These are phyloP conservation scores for Arachnopeziza araneosa DNA, from an alignment of 2,329 filamentous ascomycete species.

Conservation along the genomic window DNA sequence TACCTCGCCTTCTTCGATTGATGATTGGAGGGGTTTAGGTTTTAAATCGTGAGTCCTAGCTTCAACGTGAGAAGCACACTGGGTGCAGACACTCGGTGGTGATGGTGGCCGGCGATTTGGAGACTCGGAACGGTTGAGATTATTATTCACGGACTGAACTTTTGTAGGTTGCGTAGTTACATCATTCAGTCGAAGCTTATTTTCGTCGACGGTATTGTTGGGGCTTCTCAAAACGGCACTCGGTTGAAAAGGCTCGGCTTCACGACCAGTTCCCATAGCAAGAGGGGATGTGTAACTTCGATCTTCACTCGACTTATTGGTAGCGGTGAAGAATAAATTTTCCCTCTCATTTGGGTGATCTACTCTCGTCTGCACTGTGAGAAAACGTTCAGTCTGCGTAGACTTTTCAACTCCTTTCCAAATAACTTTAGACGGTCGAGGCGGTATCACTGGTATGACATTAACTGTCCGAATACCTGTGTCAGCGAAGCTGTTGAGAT, in stretches of 20 bases:
- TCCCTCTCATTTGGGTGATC: not conserved
- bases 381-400: not conserved
- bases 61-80: not conserved
- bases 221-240: not conserved
- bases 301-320: not conserved
- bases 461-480: not conserved
- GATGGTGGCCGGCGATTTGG: not conserved
- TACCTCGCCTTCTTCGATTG: not conserved
- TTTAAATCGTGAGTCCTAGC: not conserved
- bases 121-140: not conserved
- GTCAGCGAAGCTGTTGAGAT: not conserved
- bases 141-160: not conserved
- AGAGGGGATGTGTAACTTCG: not conserved
- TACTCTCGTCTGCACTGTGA: not conserved
- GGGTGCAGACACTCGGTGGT: not conserved
- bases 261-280: not conserved
- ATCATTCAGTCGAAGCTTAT: not conserved
- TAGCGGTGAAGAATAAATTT: not conserved
- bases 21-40: not conserved
- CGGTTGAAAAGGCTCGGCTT: not conserved
- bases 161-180: not conserved
- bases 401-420: constrained; percentile 4
- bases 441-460: not conserved
- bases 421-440: constrained; percentile 1
- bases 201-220: not conserved